Conservation (phyloP, 176 grass and related monocot genomes). For the Oryza meyeriana region DNA sequence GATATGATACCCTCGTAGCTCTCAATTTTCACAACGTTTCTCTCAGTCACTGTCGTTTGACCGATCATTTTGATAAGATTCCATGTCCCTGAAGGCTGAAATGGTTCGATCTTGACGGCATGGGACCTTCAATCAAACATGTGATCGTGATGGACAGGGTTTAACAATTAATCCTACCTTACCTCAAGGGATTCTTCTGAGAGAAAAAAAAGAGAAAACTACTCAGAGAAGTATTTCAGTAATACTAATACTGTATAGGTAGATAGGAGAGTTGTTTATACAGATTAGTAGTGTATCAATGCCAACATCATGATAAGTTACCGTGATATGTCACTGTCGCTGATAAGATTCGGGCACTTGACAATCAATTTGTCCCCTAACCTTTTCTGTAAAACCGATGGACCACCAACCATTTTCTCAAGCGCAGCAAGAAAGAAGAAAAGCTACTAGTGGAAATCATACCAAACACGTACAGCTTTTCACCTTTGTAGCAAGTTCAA, state of each 20-base stretch:
- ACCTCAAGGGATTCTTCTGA: not conserved
- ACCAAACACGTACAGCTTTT: slow-evolving; percentile 12
- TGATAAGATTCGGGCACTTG: slow-evolving; percentile 20
- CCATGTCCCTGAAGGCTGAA: slow-evolving; percentile 11
- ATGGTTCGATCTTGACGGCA: not conserved
- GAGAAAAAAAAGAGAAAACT: not conserved
- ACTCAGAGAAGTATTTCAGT: too few relatives aligned
- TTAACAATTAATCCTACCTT: not conserved
- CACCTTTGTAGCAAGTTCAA: slow-evolving; percentile 45
- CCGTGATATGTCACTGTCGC: slow-evolving; percentile 28
- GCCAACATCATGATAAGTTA: slow-evolving; percentile 37
- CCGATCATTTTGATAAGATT: slow-evolving; percentile 41
- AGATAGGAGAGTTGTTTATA: too few relatives aligned
- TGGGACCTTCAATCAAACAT: slow-evolving; percentile 2
- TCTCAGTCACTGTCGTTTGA: slow-evolving; percentile 25
- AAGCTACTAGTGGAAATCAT: slow-evolving; percentile 24
- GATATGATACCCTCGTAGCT: not conserved
- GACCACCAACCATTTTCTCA: slow-evolving; percentile 40
- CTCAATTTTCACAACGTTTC: not conserved
- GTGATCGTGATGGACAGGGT: not conserved
- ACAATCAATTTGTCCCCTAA: slow-evolving; percentile 30
- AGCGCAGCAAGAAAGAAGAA: not conserved
- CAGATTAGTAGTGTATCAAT: not conserved
- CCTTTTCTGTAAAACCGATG: slow-evolving; percentile 29
- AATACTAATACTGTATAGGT: too few relatives aligned